These are phyloP conservation scores for Candida patagonica DNA, from an alignment of 805 yeast genomes.

Conservation along the genomic window DNA sequence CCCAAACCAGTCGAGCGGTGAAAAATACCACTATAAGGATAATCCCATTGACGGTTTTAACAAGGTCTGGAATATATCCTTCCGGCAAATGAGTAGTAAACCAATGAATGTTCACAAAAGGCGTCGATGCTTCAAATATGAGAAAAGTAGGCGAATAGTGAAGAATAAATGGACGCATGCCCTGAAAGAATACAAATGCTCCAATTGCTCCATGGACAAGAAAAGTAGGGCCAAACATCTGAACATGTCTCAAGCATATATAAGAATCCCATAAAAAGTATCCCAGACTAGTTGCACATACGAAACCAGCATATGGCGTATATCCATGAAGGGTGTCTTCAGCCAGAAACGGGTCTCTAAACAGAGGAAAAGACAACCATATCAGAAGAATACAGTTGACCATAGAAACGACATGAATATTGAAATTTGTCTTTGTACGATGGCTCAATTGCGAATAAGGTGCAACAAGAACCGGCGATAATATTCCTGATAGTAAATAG, in stretches of 20 bases:
- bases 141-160: constrained; percentile 78
- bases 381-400: constrained; percentile 69
- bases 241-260: constrained; percentile 55
- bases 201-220: constrained; percentile 80
- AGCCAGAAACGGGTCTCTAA: constrained; percentile 42
- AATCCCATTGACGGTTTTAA: constrained; percentile 62
- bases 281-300: constrained; percentile 64
- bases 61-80: constrained; percentile 46
- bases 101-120: constrained; percentile 94
- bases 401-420: constrained; percentile 84
- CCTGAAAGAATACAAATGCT: constrained; percentile 54
- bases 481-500: constrained; percentile 42
- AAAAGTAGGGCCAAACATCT: constrained; percentile 73
- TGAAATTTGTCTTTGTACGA: constrained; percentile 61
- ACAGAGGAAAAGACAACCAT: constrained; percentile 51
- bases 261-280: constrained; percentile 86
- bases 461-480: constrained; percentile 40
- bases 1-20: constrained; percentile 75
- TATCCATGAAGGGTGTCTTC: constrained; percentile 54
- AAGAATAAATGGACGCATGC: constrained; percentile 65
- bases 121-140: constrained; percentile 81
- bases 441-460: constrained; percentile 39
- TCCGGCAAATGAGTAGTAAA: constrained; percentile 69
- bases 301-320: constrained; percentile 68
- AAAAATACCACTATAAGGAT: constrained; percentile 63